phyloP scores from a whole-genome alignment of 78 protist genomes.

The Pigoraptor vietnamica region DNA sequence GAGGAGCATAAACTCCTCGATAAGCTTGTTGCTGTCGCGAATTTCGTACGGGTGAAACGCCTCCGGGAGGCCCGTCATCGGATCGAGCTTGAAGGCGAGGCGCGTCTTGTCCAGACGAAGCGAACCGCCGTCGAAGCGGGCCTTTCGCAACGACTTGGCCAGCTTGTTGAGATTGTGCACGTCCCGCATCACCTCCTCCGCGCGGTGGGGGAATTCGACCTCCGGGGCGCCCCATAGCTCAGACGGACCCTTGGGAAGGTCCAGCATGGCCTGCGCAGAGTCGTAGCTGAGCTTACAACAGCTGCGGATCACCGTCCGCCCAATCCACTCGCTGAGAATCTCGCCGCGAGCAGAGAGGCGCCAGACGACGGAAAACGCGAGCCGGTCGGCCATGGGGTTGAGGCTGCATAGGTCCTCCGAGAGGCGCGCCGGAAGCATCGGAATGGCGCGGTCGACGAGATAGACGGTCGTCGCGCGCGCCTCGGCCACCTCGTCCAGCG shows the following conservation, averaged over 20 bases:
- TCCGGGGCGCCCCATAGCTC: not conserved
- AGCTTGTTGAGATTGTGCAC: not conserved
- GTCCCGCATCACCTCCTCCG: not conserved
- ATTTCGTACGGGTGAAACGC: not conserved
- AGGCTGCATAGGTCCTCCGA: conserved; percentile 76
- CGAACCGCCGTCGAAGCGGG: conserved; percentile 24
- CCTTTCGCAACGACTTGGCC: not conserved
- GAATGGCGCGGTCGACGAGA: conserved; percentile 75
- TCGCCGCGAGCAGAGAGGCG: conserved; percentile 44
- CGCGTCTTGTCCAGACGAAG: not conserved
- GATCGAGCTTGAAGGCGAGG: not conserved
- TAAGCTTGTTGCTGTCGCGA: conserved; percentile 45
- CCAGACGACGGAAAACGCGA: conserved; percentile 80
- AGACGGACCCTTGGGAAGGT: not conserved
- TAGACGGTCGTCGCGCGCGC: conserved; percentile 77
- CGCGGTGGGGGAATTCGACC: not conserved
- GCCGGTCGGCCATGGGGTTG: conserved; percentile 78
- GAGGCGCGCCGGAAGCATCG: conserved; percentile 65
- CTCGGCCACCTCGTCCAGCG: conserved; percentile 69
- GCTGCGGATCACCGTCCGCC: conserved; percentile 84
- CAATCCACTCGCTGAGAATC: conserved; percentile 53
- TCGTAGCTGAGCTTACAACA: conserved; percentile 55
- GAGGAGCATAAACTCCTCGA: conserved; percentile 93
- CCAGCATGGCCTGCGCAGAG: conserved; percentile 31
- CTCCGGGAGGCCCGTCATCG: not conserved